Base-by-base conservation (phyloP, 192 early-diverging fungal genomes). In the Coemansia sp. region DNA sequence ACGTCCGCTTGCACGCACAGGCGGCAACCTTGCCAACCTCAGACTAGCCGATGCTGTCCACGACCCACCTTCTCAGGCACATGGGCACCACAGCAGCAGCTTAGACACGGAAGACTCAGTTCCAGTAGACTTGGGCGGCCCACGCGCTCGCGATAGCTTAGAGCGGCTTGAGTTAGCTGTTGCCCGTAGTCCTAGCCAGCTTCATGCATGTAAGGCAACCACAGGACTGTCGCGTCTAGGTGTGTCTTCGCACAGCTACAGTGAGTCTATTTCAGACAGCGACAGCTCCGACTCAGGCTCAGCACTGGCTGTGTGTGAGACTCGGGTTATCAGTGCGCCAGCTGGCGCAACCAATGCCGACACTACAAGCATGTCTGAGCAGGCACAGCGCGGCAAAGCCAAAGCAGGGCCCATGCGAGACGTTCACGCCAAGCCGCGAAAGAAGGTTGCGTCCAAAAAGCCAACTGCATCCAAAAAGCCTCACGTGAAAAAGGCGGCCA, bases 201-300 rank as follows among this genome's bases (percentile, higher is more conserved):
- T 79, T 15, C 76, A 79, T 32, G 56, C 55, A 45, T 79, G 76
- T 58, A 79, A 73, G 53, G 76, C 76, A 4, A 79, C 65, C 51
- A 73, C 76, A 8, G 70, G 76, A 35, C 71, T 79, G 14, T 63
- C 69, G 11, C 76, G 69, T 32, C 67, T 39, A 45, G 39, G 55
- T 53, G 63, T 54, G 53, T 15, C 50, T 7, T 19, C 29, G n/a
- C 37, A 19, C 32, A 37, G 56, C 41, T 43, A 57, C 14, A 65
- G 65, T 49, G 62, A 70, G 52, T 49, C 49, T 10, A 11, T 43
- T 15, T 43, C 41, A 15, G 41, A 43, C 41, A 15, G 41, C 41
- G 41, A 43, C 41, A 43, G 41, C 41, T 43, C 41, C 41, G 41
- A 43, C 41, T 11, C 41, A 43, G 41, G 11, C 23, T 5, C 52